Evolutionary conservation across 1,284 basidiomycete genomes (phyloP).

Genomic region (Golubevia pallescens): DNA sequence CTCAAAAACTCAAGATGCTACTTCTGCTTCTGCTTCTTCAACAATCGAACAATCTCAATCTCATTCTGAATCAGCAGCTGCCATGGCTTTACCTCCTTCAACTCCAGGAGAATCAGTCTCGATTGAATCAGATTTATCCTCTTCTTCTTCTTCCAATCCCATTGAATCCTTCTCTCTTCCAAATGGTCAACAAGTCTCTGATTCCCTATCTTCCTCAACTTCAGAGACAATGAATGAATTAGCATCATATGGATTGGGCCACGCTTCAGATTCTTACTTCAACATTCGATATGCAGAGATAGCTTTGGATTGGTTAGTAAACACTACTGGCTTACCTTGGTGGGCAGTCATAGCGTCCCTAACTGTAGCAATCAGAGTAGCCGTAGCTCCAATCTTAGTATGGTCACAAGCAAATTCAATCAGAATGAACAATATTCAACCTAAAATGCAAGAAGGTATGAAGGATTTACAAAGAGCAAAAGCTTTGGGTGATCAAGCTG

Average conservation of each 20-base stretch:
- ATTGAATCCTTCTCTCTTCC: constrained; percentile 8
- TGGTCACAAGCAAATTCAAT: constrained; percentile 74
- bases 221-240: constrained; percentile 20
- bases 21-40: neutral
- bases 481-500: constrained; percentile 69
- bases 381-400: constrained; percentile 76
- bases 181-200: constrained; percentile 11
- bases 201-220: constrained; percentile 19
- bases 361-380: constrained; percentile 74
- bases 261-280: neutral
- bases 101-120: constrained; percentile 2
- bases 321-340: constrained; percentile 57
- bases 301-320: neutral
- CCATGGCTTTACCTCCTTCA: constrained; percentile 5
- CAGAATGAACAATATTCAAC: constrained; percentile 73
- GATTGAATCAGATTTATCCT: neutral
- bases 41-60: neutral
- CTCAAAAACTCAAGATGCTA: neutral
- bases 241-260: neutral
- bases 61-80: neutral
- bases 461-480: constrained; percentile 68
- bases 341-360: constrained; percentile 72
- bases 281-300: neutral
- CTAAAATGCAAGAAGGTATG: constrained; percentile 71
- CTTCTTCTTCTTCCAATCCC: constrained; percentile 14